A percentile compares a stretch with the other conserved stretches of the same genome.
These are phyloP conservation scores for Liriodendron chinense DNA, from an alignment of 164 flowering plant genomes.

Conservation along the genomic window DNA sequence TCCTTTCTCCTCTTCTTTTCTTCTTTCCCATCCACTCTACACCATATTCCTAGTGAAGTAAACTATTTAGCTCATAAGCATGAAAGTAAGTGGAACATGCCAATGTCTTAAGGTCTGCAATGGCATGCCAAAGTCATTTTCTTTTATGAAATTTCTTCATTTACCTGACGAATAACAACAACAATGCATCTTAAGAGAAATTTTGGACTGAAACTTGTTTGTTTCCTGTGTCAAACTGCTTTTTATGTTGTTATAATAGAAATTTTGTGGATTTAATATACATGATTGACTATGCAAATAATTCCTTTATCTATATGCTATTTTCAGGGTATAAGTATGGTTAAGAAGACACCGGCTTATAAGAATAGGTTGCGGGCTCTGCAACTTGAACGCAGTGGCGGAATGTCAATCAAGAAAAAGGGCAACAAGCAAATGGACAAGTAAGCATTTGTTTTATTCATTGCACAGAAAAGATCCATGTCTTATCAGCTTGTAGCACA, in stretches of 20 bases:
- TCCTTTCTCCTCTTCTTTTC: no score
- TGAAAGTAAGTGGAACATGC: no score
- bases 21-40: no score
- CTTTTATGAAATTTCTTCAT: neutral
- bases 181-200: neutral
- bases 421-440: slow-evolving; percentile 68
- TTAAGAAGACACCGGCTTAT: slow-evolving; percentile 93
- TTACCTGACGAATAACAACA: neutral
- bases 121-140: no score
- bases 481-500: no score
- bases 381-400: slow-evolving; percentile 89
- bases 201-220: neutral
- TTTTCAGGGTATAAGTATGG: slow-evolving; percentile 83
- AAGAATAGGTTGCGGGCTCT: slow-evolving; percentile 82
- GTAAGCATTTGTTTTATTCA: slow-evolving; percentile 32
- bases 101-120: no score
- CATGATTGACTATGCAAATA: neutral
- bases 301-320: neutral
- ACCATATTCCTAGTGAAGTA: no score
- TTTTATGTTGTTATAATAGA: neutral
- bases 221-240: neutral
- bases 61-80: no score
- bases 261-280: neutral
- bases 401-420: slow-evolving; percentile 70
- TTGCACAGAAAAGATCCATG: no score